Conservation (phyloP, 768 basidiomycete genomes). For the Botryobasidium botryosum region DNA sequence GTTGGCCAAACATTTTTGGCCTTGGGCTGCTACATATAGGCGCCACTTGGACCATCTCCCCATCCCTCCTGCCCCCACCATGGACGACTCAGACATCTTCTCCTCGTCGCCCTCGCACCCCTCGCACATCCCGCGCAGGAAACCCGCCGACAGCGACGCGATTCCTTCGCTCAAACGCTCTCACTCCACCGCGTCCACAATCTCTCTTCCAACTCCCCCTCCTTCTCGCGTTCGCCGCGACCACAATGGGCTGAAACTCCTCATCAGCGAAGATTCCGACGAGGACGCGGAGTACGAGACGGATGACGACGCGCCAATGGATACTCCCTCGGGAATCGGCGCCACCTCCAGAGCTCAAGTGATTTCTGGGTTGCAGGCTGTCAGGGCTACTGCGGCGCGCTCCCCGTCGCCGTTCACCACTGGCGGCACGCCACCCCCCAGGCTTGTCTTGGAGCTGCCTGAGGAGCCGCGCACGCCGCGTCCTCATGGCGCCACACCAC, state of each 20-base stretch:
- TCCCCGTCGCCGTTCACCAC: conserved; percentile 50
- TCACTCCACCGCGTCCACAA: not conserved
- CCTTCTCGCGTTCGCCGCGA: not conserved
- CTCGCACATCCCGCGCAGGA: conserved; percentile 7
- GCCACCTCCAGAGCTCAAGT: not conserved
- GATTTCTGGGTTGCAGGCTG: not conserved
- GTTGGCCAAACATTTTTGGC: too few species aligned
- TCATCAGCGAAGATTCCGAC: not conserved
- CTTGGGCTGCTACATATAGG: too few species aligned
- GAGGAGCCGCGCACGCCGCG: too few species aligned
- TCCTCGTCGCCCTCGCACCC: conserved; percentile 11
- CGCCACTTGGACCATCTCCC: too few species aligned
- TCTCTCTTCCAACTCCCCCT: conserved; percentile 3
- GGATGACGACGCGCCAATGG: not conserved
- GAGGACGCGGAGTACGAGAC: not conserved
- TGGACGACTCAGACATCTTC: too few species aligned
- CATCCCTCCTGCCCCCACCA: too few species aligned
- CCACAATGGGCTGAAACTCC: not conserved
- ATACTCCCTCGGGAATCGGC: not conserved
- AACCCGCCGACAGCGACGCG: not conserved
- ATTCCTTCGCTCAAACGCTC: not conserved
- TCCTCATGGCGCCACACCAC: conserved; percentile 9
- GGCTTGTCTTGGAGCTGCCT: too few species aligned
- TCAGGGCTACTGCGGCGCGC: conserved; percentile 26
- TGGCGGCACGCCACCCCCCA: too few species aligned